Conservation (phyloP, 2,329 filamentous ascomycete species). For the Calonectria pseudoreteaudii region DNA sequence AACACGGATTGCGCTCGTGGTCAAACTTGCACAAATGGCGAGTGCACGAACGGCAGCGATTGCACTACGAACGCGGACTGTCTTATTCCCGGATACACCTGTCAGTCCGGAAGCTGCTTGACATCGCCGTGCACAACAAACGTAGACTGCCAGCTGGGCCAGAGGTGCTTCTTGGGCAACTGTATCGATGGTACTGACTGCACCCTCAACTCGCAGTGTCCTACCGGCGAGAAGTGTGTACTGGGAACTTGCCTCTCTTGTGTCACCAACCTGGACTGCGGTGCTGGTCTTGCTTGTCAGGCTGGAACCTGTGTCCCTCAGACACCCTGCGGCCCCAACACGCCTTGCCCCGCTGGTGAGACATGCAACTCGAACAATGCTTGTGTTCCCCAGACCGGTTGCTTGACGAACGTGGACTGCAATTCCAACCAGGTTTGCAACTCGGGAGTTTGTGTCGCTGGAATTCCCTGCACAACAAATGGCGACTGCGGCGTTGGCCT, state of each 20-base stretch:
- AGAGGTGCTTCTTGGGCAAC: background rate
- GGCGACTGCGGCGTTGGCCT: background rate
- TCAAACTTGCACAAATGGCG: background rate
- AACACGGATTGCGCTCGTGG: background rate
- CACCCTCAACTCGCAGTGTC: background rate
- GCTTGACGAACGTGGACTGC: background rate
- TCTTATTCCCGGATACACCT: background rate
- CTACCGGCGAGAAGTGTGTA: background rate
- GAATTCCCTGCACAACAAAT: background rate
- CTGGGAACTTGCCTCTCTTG: background rate
- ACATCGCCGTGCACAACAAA: background rate
- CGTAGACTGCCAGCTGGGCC: background rate
- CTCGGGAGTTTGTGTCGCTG: background rate
- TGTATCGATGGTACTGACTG: background rate
- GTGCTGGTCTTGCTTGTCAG: constrained; percentile 1
- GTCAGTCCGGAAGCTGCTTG: background rate
- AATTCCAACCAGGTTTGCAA: background rate
- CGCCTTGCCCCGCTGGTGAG: background rate
- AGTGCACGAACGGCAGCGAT: background rate
- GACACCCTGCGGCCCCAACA: background rate
- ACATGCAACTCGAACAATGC: constrained; percentile 5
- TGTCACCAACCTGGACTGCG: background rate
- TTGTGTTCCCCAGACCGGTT: background rate
- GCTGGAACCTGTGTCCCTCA: background rate
- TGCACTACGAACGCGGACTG: background rate